phyloP scores from a whole-genome alignment of 2,329 filamentous ascomycete genomes.

The Epichloe uncinata region DNA sequence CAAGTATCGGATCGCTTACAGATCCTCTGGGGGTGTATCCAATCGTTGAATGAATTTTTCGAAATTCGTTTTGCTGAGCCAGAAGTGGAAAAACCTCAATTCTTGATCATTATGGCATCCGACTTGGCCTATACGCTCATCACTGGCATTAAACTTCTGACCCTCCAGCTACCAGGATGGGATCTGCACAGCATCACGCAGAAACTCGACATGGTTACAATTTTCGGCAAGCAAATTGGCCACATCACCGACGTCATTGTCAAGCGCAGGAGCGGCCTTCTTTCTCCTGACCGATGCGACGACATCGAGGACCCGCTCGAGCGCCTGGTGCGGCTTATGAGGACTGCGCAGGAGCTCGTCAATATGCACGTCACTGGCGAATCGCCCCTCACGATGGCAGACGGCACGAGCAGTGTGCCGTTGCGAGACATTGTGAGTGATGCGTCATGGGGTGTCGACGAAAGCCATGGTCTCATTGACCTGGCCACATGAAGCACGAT shows the following conservation, averaged over 20 bases:
- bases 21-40: slow-evolving; percentile 32
- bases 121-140: slow-evolving; percentile 35
- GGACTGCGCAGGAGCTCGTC: slow-evolving; percentile 17
- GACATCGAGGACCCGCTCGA: slow-evolving; percentile 19
- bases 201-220: slow-evolving; percentile 16
- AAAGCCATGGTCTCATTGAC: neutral
- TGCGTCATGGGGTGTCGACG: slow-evolving; percentile 4
- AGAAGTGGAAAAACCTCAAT: slow-evolving; percentile 24
- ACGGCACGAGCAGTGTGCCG: slow-evolving; percentile 8
- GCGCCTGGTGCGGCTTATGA: slow-evolving; percentile 19
- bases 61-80: slow-evolving; percentile 18
- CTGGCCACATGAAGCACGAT: neutral
- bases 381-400: slow-evolving; percentile 12
- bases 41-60: slow-evolving; percentile 28
- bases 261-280: slow-evolving; percentile 16
- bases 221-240: slow-evolving; percentile 16
- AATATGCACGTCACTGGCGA: slow-evolving; percentile 16
- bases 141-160: slow-evolving; percentile 32
- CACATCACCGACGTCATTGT: slow-evolving; percentile 17
- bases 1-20: slow-evolving; percentile 26
- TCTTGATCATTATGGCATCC: slow-evolving; percentile 30
- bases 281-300: slow-evolving; percentile 6
- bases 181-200: slow-evolving; percentile 23
- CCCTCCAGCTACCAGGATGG: slow-evolving; percentile 33
- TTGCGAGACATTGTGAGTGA: slow-evolving; percentile 10